phyloP scores from a whole-genome alignment of 257 asterid genomes.

The Primulina eburnea region DNA sequence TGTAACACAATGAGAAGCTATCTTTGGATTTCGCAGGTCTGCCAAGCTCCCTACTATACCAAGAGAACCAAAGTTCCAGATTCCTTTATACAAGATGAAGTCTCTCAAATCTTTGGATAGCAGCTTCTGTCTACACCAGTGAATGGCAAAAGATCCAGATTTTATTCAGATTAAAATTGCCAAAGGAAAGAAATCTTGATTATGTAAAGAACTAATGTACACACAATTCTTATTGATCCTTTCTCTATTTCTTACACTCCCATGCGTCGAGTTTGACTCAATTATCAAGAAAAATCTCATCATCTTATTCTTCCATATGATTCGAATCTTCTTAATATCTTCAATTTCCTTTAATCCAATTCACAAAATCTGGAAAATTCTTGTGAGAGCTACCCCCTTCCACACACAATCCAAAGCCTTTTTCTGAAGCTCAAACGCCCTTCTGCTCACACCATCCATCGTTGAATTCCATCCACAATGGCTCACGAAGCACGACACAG shows the following conservation, averaged over 20 bases:
- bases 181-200: no score
- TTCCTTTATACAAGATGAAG: slow-evolving; percentile 61
- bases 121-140: slow-evolving; percentile 9
- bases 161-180: no score
- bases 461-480: slow-evolving; percentile 30
- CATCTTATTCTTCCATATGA: no score
- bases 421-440: slow-evolving; percentile 14
- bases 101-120: slow-evolving; percentile 43
- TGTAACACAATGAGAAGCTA: neutral
- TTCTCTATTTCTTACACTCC: no score
- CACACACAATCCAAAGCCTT: slow-evolving; percentile 11
- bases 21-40: slow-evolving; percentile 35
- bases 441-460: slow-evolving; percentile 17
- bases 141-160: neutral
- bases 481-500: slow-evolving; percentile 14
- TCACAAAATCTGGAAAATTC: slow-evolving; percentile 14
- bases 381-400: slow-evolving; percentile 17
- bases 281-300: no score
- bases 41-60: slow-evolving; percentile 66
- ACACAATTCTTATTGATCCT: no score
- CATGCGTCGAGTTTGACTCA: no score
- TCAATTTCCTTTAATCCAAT: slow-evolving; percentile 7
- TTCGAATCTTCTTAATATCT: neutral
- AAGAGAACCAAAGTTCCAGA: slow-evolving; percentile 65
- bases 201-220: no score